Base-by-base conservation (phyloP, 768 basidiomycete species). In the Sporobolomyces roseus region DNA sequence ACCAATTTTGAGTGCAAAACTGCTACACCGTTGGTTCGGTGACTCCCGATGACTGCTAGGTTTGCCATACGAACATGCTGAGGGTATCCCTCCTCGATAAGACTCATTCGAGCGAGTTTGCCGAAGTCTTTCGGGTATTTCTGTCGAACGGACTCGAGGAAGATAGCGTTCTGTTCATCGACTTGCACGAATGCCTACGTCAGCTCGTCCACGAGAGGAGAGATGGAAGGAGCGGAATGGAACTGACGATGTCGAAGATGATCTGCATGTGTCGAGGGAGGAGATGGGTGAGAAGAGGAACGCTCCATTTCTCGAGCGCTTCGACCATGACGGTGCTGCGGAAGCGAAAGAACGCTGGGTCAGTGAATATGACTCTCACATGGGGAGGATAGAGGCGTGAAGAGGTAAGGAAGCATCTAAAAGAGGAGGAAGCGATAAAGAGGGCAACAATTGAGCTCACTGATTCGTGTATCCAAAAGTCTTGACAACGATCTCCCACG, bases 11-110 rank as follows among this genome's bases (percentile, higher is more conserved):
- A 89, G 82, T 98, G 96, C 32, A 98, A 82, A 85, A 93, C 94
- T 14, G 96, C 94, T 19, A 98, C 96, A 76, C 96, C 94, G 74
- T 99, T 99, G 75, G 93, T 89, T 77, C 87, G 89, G 74, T 87
- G 85, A 75, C 87, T 89, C 12, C 78, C 92, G 67, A 97, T 88
- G 78, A 88, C 88, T 23, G 96, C 96, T 30, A 99, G 81, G 79
- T 89, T 87, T 13, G 92, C 91, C 90, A 93, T 93, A 70, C 91
- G 84, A n/a, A 65, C 50, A 13, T 23, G 4, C 54, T 66, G 41
- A 10, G 46, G 55, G 21, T 33, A 54, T 12, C 63, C 67, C 33
- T 65, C 91, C 81, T 98, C 89, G 70, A 98, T 93, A 75, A 99
- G 80, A 7, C 88, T 90, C 92, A 98, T 93, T 56, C 92, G 83